Base-by-base conservation (phyloP, 257 asterid genomes). In the Catharanthus roseus region DNA sequence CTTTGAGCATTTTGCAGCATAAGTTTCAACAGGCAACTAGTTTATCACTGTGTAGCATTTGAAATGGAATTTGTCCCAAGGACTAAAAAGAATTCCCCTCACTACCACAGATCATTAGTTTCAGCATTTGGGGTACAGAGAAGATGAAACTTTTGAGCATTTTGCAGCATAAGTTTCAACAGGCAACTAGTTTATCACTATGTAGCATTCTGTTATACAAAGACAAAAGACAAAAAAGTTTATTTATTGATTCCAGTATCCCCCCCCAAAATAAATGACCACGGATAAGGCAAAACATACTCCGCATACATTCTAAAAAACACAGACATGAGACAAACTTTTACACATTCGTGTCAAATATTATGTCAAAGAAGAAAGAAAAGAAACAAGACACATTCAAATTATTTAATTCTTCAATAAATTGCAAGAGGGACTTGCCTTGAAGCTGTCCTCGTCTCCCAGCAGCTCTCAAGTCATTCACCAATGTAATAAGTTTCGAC, bases 361-460 rank as follows among this genome's bases (percentile, higher is more conserved):
- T 72, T 56, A 68, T 28, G 42, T 21, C 19, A 56, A 31, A 16
- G 12, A 70, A 44, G 57, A 47, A 45, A 2, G 63, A 58, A 45
- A 64, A 34, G 45, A 31, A 69, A 28, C 4, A 50, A 10, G 41
- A 56, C 13, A 50, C 11, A 21, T 26, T 68, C 33, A 68, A 44
- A 60, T 49, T 50, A 41, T 8, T 51, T 42, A 70, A 26, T 44
- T 38, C 56, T 49, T 69, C 54, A 56, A 51, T n/a, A 68, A 28
- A 50, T 26, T 55, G 65, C 50, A 56, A 13, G 12, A 38, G 31
- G 66, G 57, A 71, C 90, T 84, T 86, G 85, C 97, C 96, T 81
- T 78, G 91, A 79, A 93, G 70, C 77, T 90, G 89, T 62, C 96
- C 95, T 74, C 85, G 86, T 87, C 77, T 87, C 72, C 97, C 97